Evolutionary conservation across 225 moss, liverwort and hornwort genomes (phyloP).

Genomic region (Straminergon stramineum): DNA sequence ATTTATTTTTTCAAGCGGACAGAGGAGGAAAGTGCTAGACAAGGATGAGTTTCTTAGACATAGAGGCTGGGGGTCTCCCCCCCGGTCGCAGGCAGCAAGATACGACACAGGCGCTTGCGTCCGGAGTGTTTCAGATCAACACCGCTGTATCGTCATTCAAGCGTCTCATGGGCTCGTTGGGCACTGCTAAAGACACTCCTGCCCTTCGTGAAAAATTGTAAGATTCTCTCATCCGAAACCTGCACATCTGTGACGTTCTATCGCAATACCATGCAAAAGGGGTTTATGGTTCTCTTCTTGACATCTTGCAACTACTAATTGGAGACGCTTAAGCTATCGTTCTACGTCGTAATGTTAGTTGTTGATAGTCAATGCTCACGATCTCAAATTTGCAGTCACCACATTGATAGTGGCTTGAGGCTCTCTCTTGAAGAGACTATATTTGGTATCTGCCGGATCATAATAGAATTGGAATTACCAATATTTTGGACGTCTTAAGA

Average conservation of each 20-base stretch:
- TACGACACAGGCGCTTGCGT: constrained; percentile 78
- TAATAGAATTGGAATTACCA: neutral
- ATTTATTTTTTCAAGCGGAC: neutral
- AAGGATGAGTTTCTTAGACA: constrained; percentile 89
- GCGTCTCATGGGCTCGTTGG: constrained; percentile 71
- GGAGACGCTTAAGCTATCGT: neutral
- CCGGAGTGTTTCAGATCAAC: constrained; percentile 95
- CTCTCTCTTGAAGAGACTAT: neutral
- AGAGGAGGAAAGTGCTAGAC: neutral
- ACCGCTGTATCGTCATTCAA: constrained; percentile 89
- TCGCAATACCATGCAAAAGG: neutral
- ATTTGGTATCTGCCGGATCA: neutral
- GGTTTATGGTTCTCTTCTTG: neutral
- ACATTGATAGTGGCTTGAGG: neutral
- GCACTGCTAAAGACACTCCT: constrained; percentile 89
- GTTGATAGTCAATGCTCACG: neutral
- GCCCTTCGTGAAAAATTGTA: constrained; percentile 91
- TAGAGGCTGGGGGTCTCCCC: constrained; percentile 68
- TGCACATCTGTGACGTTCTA: neutral
- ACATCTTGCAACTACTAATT: neutral
- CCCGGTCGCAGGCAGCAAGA: constrained; percentile 70
- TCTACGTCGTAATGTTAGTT: neutral
- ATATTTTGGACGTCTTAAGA: neutral
- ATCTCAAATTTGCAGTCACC: neutral
- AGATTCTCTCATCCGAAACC: neutral